A percentile compares a stretch with the other conserved stretches of the same genome.
Conservation (phyloP, 2,329 filamentous ascomycete genomes). For the Aspergillus cejpii region DNA sequence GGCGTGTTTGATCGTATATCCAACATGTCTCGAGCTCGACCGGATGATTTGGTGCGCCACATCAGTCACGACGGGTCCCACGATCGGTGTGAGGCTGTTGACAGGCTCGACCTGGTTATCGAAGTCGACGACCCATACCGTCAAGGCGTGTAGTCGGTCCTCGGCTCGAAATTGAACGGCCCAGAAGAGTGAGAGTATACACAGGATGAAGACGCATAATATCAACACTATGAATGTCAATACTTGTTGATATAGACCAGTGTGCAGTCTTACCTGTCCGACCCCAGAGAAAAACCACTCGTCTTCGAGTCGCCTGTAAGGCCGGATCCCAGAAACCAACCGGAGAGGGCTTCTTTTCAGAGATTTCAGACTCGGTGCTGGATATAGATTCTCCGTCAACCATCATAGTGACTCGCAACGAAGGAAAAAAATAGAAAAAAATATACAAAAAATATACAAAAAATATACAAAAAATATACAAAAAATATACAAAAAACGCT, state of each 20-base stretch:
- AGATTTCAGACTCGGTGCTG: neutral
- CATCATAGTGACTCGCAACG: neutral
- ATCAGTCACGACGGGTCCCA: slow-evolving; percentile 51
- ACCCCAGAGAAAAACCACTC: slow-evolving; percentile 20
- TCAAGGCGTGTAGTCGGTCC: slow-evolving; percentile 44
- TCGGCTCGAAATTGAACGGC: slow-evolving; percentile 50
- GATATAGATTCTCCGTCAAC: neutral
- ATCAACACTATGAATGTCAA: slow-evolving; percentile 25
- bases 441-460: neutral
- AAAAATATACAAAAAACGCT: too few species aligned
- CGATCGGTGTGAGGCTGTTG: slow-evolving; percentile 38
- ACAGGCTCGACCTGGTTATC: slow-evolving; percentile 53
- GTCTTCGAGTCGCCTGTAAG: slow-evolving; percentile 17
- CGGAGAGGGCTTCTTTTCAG: slow-evolving; percentile 4
- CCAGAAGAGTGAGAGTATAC: slow-evolving; percentile 57
- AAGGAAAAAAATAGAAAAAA: neutral
- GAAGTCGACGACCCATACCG: slow-evolving; percentile 57
- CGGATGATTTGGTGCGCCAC: slow-evolving; percentile 42
- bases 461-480: neutral
- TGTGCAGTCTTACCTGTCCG: slow-evolving; percentile 17
- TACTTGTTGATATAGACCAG: neutral
- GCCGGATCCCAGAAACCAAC: slow-evolving; percentile 27
- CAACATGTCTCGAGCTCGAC: slow-evolving; percentile 40
- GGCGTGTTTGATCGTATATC: slow-evolving; percentile 46
- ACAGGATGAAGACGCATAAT: slow-evolving; percentile 52